These are phyloP conservation scores for Glycine latifolia DNA, from an alignment of 306 rosid species.

Conservation along the genomic window DNA sequence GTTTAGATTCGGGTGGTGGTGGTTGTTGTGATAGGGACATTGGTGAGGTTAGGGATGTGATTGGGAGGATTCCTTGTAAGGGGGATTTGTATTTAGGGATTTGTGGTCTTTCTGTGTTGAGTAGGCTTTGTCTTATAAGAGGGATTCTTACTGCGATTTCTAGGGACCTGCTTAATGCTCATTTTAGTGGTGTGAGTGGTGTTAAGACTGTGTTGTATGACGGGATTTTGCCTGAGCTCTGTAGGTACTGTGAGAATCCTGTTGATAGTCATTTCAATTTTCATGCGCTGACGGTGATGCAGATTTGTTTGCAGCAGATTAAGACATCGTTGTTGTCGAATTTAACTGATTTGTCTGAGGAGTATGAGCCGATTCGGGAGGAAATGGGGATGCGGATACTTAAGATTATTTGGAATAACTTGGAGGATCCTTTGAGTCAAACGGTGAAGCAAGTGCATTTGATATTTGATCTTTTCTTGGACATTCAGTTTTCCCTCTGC, in stretches of 20 bases:
- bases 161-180: constrained; percentile 77
- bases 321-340: constrained; percentile 70
- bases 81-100: constrained; percentile 64
- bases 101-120: constrained; percentile 61
- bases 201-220: constrained; percentile 80
- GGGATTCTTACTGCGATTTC: constrained; percentile 93
- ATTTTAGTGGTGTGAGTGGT: constrained; percentile 50
- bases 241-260: constrained; percentile 86
- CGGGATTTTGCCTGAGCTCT: constrained; percentile 90
- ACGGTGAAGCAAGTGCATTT: constrained; percentile 97
- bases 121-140: constrained; percentile 88
- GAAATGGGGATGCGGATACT: constrained; percentile 83
- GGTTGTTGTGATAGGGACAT: constrained; percentile 33
- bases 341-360: constrained; percentile 53
- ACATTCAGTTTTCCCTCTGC: constrained; percentile 77
- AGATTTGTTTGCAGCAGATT: constrained; percentile 95
- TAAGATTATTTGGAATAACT: constrained; percentile 86
- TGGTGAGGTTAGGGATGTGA: constrained; percentile 46
- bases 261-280: constrained; percentile 92
- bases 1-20: constrained; percentile 31
- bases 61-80: constrained; percentile 66
- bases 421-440: constrained; percentile 96
- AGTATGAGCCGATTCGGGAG: constrained; percentile 78
- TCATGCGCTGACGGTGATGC: constrained; percentile 92
- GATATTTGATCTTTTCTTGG: constrained; percentile 86